phyloP scores from a whole-genome alignment of 345 rosid genomes.

The Aquilaria yunnanensis region DNA sequence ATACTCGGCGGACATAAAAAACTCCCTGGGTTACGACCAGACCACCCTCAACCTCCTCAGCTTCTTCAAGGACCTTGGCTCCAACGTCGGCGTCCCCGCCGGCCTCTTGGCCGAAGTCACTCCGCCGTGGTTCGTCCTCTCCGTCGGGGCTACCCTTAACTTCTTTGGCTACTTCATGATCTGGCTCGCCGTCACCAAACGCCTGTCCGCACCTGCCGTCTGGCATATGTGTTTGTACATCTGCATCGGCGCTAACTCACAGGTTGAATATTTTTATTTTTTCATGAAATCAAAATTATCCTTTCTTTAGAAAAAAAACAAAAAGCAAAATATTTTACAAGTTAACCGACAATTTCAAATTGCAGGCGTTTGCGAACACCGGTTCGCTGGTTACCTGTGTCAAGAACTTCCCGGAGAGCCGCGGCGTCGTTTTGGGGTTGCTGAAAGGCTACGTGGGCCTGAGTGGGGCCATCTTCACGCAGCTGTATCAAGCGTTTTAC shows the following conservation, averaged over 20 bases:
- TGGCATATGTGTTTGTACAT: constrained; percentile 72
- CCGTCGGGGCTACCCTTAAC: constrained; percentile 43
- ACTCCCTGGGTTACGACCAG: constrained; percentile 45
- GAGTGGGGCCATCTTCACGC: constrained; percentile 55
- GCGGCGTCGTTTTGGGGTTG: constrained; percentile 52
- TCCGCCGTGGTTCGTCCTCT: constrained; percentile 60
- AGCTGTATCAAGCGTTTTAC: constrained; percentile 37
- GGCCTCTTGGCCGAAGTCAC: constrained; percentile 61
- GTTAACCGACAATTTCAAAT: too few relatives aligned
- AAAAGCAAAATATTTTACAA: too few relatives aligned
- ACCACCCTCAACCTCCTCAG: constrained; percentile 55
- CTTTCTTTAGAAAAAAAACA: too few relatives aligned
- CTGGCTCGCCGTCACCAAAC: constrained; percentile 47
- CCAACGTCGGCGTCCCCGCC: constrained; percentile 51
- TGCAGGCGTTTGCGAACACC: constrained; percentile 40
- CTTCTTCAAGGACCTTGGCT: constrained; percentile 58
- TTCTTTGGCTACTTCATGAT: constrained; percentile 67
- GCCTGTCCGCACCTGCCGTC: constrained; percentile 25
- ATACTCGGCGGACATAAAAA: constrained; percentile 38
- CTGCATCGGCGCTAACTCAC: constrained; percentile 59
- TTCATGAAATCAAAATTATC: too few relatives aligned
- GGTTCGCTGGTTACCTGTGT: constrained; percentile 55
- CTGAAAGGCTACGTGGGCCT: constrained; percentile 50
- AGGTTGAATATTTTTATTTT: constrained; percentile 1
- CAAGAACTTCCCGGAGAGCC: constrained; percentile 59